Conservation (phyloP, 83 land plant genomes). For the Larix sibirica region DNA sequence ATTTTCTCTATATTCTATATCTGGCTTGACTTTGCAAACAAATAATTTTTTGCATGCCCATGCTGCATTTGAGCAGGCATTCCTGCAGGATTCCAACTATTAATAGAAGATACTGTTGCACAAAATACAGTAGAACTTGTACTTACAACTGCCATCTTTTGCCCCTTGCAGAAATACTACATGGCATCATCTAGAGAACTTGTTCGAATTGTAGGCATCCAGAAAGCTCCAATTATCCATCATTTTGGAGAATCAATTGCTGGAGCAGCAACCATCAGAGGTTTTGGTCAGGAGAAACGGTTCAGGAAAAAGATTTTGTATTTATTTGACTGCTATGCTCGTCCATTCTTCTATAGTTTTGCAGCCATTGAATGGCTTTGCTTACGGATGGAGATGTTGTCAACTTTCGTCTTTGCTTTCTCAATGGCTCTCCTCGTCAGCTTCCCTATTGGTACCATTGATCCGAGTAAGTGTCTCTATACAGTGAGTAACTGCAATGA, state of each 20-base stretch:
- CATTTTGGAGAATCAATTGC: constrained; percentile 96
- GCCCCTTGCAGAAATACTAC: constrained; percentile 84
- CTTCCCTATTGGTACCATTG: constrained; percentile 83
- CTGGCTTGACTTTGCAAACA: no score
- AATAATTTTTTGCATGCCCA: no score
- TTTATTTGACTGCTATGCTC: constrained; percentile 87
- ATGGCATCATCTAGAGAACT: constrained; percentile 97
- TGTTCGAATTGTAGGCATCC: constrained; percentile 83
- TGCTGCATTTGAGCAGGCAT: no score
- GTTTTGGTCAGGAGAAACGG: constrained; percentile 94
- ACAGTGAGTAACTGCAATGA: no score
- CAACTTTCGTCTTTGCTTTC: constrained; percentile 87
- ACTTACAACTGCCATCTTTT: no score
- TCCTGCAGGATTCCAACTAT: no score
- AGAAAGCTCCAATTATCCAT: constrained; percentile 92
- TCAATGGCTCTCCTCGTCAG: constrained; percentile 89
- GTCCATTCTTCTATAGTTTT: constrained; percentile 82
- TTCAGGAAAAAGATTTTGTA: constrained; percentile 83
- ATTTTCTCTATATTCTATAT: no score
- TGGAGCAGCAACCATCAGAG: constrained; percentile 95
- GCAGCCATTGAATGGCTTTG: constrained; percentile 99
- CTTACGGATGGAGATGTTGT: constrained; percentile 95
- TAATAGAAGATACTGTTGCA: no score
- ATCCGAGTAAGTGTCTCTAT: constrained; percentile 75
- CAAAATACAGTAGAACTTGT: no score